Evolutionary conservation across 2,329 filamentous ascomycete species (phyloP), one percentile per base, ranked within the genome.

Genomic region (Cladosporium halotolerans): DNA sequence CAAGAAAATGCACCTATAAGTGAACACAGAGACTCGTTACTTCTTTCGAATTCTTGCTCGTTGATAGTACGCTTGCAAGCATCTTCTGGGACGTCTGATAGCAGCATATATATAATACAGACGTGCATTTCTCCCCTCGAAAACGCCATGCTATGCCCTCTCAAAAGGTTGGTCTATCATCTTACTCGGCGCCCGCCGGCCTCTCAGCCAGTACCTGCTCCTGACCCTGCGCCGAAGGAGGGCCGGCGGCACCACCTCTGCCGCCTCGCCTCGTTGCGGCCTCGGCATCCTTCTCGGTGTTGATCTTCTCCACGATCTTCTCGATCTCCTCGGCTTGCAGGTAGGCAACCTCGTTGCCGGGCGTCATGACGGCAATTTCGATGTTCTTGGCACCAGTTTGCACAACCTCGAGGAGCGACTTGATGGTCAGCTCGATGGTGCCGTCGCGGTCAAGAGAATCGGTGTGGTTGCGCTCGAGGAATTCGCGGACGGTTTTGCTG

Each of bases 341-440:
- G 84, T 96, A 91, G 78, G 97, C 91, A 59, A 99, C 83, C 13
- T 80, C 73, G 78, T 96, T 90, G 49, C 89, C 91, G 6, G 93
- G 91, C 7, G 89, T 88, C 90, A 97, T 96, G 68, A 99, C 85
- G 55, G 95, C 93, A 67, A 99, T 97, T 77, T 99, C 93, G 67
- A 99, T 99, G 75, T 99, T 99, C 84, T 99, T 99, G 50, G 93
- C 93, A 59, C 93, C 93, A 2, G 93, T 99, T 76, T 99, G 93
- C 58, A 99, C 93, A 51, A 99, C 93, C 73, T 99, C 93, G 57
- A 99, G 78, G 60, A 99, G 81, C 38, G 93, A 99, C 79, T 99
- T 99, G 79, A 99, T 95, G 7, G 93, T 93, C 64, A 99, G 79
- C 70, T 95, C 90, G 71, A 99, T 95, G 40, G 95, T 97, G 65